These are phyloP conservation scores for Solanum dulcamara DNA, from an alignment of 257 asterid genomes.

Conservation along the genomic window DNA sequence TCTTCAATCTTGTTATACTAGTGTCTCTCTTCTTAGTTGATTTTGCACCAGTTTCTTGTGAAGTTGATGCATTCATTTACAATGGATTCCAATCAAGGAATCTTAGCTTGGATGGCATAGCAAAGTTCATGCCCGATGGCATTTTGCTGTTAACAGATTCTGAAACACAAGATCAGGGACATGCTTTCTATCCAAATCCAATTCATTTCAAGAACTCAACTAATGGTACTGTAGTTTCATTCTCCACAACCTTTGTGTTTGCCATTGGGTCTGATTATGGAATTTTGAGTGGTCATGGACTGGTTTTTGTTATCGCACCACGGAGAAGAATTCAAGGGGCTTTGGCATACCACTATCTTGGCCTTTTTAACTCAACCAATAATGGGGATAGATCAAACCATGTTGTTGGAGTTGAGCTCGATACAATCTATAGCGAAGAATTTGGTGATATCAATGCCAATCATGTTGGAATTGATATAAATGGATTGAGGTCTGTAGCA, in stretches of 20 bases:
- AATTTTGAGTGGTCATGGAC: conserved; percentile 39
- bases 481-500: conserved; percentile 15
- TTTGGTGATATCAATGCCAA: conserved; percentile 35
- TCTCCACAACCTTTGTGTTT: conserved; percentile 45
- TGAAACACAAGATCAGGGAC: conserved; percentile 27
- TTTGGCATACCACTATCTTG: conserved; percentile 31
- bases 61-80: conserved; percentile 21
- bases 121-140: conserved; percentile 26
- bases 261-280: conserved; percentile 38
- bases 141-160: conserved; percentile 35
- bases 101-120: conserved; percentile 49
- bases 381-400: conserved; percentile 38
- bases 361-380: conserved; percentile 39
- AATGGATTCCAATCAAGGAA: conserved; percentile 35
- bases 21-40: not conserved
- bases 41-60: not conserved
- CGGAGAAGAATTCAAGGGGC: conserved; percentile 22
- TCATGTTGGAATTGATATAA: conserved; percentile 52
- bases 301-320: conserved; percentile 52
- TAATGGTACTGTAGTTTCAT: conserved; percentile 23
- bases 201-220: conserved; percentile 32
- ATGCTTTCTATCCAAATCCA: conserved; percentile 44
- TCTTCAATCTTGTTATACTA: conserved; percentile 2
- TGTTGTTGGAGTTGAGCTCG: conserved; percentile 51
- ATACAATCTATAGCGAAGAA: conserved; percentile 30